These are phyloP conservation scores for Linnemannia schmuckeri DNA, from an alignment of 192 early-diverging fungal species.

Conservation along the genomic window DNA sequence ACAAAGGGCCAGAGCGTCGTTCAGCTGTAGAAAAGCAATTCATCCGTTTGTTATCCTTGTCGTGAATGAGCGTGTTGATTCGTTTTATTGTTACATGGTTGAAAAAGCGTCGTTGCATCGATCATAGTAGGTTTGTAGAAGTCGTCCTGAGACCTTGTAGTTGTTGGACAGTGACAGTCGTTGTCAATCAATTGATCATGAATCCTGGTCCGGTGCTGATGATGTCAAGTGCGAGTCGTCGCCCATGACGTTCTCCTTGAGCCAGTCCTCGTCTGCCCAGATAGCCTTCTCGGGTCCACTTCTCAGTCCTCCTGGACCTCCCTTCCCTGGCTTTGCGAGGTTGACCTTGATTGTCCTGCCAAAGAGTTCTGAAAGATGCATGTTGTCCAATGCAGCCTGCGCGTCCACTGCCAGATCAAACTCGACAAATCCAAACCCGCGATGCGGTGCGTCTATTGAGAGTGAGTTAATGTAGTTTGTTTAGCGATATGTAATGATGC, in stretches of 20 bases:
- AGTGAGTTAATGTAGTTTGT: neutral
- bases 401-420: constrained; percentile 90
- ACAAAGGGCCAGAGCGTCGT: neutral
- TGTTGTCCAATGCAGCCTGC: constrained; percentile 92
- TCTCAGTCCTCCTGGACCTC: constrained; percentile 55
- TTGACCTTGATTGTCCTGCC: constrained; percentile 93
- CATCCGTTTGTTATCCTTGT: neutral
- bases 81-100: neutral
- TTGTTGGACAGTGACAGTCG: no score
- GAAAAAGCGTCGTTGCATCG: neutral
- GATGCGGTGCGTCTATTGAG: constrained; percentile 74
- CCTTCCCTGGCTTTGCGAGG: constrained; percentile 76
- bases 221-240: constrained; percentile 6
- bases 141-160: neutral
- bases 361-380: constrained; percentile 90
- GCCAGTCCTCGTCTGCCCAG: constrained; percentile 56
- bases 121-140: neutral
- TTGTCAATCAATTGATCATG: neutral
- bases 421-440: constrained; percentile 97
- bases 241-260: constrained; percentile 44
- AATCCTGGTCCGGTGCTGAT: neutral
- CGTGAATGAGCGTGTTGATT: neutral
- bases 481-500: neutral
- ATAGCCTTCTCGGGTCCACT: constrained; percentile 54
- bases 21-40: neutral